phyloP scores from a whole-genome alignment of 192 early-diverging fungal species.

The Phlyctochytrium arcticum region DNA sequence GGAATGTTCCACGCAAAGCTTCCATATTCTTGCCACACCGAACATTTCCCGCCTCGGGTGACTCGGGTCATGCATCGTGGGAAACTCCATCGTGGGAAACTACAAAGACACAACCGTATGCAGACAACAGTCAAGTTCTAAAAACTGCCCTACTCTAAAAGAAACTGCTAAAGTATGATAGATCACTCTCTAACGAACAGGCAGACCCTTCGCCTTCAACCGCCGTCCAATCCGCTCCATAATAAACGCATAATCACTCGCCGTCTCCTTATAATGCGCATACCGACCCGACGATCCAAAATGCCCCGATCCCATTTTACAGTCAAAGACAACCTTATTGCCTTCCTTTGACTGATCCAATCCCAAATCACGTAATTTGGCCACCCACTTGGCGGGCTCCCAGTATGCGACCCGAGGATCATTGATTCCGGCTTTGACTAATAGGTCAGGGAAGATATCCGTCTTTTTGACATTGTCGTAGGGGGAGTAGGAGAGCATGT shows the following conservation, averaged over 20 bases:
- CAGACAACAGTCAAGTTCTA: too few species aligned
- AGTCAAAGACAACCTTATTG: conserved; percentile 30
- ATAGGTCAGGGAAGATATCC: conserved; percentile 34
- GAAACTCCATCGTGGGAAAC: too few species aligned
- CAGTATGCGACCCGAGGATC: conserved; percentile 85
- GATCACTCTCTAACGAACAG: too few species aligned
- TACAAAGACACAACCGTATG: too few species aligned
- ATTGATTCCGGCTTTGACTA: conserved; percentile 70
- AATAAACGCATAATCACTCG: conserved; percentile 41
- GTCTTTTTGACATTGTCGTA: conserved; percentile 41
- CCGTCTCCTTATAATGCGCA: conserved; percentile 39
- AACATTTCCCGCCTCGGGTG: too few species aligned
- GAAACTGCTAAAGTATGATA: too few species aligned
- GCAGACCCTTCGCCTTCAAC: neutral
- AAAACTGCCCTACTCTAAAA: too few species aligned
- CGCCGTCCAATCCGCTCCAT: conserved; percentile 19
- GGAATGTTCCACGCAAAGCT: too few species aligned
- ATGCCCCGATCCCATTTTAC: conserved; percentile 44
- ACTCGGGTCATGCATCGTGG: too few species aligned
- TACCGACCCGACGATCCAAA: conserved; percentile 49
- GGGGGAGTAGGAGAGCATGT: conserved; percentile 47
- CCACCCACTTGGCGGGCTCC: conserved; percentile 89
- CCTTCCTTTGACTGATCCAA: conserved; percentile 13
- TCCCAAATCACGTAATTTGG: conserved; percentile 56
- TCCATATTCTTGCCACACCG: too few species aligned